Conservation (phyloP, 2,329 filamentous ascomycete genomes). For the Fonsecaea multimorphosa region DNA sequence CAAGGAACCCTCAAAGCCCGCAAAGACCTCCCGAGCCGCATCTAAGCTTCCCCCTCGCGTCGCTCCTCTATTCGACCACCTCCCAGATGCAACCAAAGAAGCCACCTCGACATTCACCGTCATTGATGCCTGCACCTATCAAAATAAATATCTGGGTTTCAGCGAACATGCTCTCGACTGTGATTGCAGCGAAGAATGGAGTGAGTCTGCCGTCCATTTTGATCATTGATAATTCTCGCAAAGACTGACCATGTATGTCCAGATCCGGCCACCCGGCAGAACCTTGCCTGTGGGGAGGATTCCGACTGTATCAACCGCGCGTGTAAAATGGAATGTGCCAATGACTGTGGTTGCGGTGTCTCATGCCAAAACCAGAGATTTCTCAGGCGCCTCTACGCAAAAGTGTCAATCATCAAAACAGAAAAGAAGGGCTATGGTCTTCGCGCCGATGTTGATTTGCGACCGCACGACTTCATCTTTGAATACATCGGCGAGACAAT, state of each 20-base stretch:
- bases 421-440: constrained; percentile 97
- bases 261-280: constrained; percentile 62
- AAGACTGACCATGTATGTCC: constrained; percentile 45
- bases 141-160: constrained; percentile 85
- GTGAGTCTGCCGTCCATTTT: constrained; percentile 63
- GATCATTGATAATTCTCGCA: constrained; percentile 25
- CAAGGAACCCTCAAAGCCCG: constrained; percentile 66
- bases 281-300: constrained; percentile 90
- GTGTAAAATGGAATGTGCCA: constrained; percentile 95
- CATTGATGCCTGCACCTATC: constrained; percentile 86
- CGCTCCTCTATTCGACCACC: constrained; percentile 71
- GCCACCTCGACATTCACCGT: constrained; percentile 78
- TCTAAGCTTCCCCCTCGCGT: constrained; percentile 71
- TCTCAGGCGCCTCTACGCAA: constrained; percentile 84
- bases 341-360: constrained; percentile 83
- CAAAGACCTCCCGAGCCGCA: constrained; percentile 74
- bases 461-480: constrained; percentile 89
- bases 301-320: constrained; percentile 98
- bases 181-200: constrained; percentile 93
- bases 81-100: constrained; percentile 78
- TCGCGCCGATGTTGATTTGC: constrained; percentile 76
- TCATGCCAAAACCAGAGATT: constrained; percentile 95
- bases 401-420: constrained; percentile 94
- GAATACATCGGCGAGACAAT: constrained; percentile 99
- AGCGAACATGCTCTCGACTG: constrained; percentile 95